Conservation (phyloP, 2,329 filamentous ascomycete species). For the Aureobasidium zeae region DNA sequence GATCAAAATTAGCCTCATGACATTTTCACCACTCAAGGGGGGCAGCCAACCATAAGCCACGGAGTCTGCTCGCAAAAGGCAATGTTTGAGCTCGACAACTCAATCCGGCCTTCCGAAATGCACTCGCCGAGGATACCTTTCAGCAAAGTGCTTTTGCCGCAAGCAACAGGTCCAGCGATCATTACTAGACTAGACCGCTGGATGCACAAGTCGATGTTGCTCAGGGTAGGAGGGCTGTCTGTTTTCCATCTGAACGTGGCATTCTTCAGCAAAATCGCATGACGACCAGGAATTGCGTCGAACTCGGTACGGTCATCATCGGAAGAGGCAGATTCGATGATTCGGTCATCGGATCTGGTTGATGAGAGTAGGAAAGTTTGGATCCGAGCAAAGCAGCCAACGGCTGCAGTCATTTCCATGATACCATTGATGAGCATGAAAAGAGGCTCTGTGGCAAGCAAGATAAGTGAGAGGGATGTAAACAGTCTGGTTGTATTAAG, state of each 20-base stretch:
- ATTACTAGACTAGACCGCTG: conserved; percentile 37
- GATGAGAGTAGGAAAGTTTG: conserved; percentile 34
- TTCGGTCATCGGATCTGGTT: not conserved
- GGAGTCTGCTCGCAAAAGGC: conserved; percentile 15
- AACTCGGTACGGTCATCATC: not conserved
- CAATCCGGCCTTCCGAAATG: conserved; percentile 43
- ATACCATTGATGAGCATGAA: conserved; percentile 13
- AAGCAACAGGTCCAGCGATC: conserved; percentile 43
- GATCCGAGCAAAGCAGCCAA: conserved; percentile 38
- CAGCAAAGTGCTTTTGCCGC: conserved; percentile 43
- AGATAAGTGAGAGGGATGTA: conserved; percentile 12
- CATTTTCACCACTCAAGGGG: too few relatives aligned
- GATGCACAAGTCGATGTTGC: conserved; percentile 34
- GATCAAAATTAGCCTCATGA: too few relatives aligned
- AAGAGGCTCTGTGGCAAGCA: conserved; percentile 9
- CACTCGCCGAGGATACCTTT: conserved; percentile 32
- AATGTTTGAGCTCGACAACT: conserved; percentile 41
- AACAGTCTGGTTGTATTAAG: conserved; percentile 11
- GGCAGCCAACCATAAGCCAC: conserved; percentile 9
- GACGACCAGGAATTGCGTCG: conserved; percentile 36
- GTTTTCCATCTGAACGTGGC: conserved; percentile 38
- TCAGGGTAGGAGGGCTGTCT: conserved; percentile 33
- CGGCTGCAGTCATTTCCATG: not conserved
- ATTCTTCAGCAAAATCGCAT: conserved; percentile 34
- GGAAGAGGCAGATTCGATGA: conserved; percentile 24